phyloP scores from a whole-genome alignment of 768 basidiomycete genomes.

The Kwoniella bestiolae region DNA sequence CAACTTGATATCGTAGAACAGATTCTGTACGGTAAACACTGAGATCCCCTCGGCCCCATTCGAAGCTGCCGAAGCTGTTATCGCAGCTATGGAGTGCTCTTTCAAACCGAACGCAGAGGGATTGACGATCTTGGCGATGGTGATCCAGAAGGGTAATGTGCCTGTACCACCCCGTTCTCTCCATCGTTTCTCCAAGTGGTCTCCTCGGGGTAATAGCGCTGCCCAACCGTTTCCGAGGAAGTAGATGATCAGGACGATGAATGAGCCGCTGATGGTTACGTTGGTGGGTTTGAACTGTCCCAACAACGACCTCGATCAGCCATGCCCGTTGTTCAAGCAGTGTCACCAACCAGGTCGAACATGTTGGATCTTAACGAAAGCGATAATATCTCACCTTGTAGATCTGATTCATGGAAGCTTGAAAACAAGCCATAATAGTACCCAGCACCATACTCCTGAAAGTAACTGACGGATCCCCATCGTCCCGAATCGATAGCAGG shows the following conservation, averaged over 20 bases:
- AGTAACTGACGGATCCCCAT: slow-evolving; percentile 65
- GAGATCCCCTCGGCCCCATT: slow-evolving; percentile 64
- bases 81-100: slow-evolving; percentile 58
- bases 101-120: slow-evolving; percentile 67
- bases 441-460: slow-evolving; percentile 66
- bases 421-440: slow-evolving; percentile 65
- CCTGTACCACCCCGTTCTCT: background rate
- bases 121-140: slow-evolving; percentile 61
- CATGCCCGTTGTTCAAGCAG: too few relatives aligned
- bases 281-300: slow-evolving; percentile 65
- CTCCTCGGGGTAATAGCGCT: slow-evolving; percentile 12
- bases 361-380: too few relatives aligned
- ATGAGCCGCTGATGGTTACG: slow-evolving; percentile 64
- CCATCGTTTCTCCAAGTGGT: background rate
- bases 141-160: slow-evolving; percentile 59
- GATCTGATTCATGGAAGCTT: slow-evolving; percentile 66
- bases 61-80: slow-evolving; percentile 67
- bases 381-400: slow-evolving; percentile 51
- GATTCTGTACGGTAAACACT: slow-evolving; percentile 62
- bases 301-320: too few relatives aligned
- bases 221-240: slow-evolving; percentile 58
- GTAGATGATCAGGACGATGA: slow-evolving; percentile 65
- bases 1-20: slow-evolving; percentile 67
- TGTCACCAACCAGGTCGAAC: too few relatives aligned
- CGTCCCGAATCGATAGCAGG: slow-evolving; percentile 63